These are phyloP conservation scores for Podosphaera fusca DNA, from an alignment of 2,329 filamentous ascomycete genomes.

Conservation along the genomic window DNA sequence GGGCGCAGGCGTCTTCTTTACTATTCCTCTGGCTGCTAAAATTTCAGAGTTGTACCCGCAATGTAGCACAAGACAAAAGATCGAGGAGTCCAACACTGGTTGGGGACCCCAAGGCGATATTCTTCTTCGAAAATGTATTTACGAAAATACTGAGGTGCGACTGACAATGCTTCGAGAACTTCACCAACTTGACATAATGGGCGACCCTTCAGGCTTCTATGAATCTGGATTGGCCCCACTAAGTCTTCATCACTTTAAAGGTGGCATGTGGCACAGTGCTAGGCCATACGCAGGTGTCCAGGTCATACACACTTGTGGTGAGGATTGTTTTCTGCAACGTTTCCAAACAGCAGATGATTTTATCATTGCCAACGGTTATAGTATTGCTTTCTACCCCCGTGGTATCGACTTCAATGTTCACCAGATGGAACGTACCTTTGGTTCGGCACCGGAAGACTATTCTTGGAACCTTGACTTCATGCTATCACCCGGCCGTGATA, in stretches of 20 bases:
- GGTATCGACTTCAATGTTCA: slow-evolving; percentile 14
- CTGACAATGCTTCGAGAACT: slow-evolving; percentile 13
- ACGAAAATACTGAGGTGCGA: slow-evolving; percentile 14
- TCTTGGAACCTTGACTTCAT: slow-evolving; percentile 22
- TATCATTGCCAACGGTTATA: slow-evolving; percentile 13
- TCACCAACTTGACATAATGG: slow-evolving; percentile 14
- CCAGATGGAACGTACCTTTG: slow-evolving; percentile 15
- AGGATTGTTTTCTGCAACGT: slow-evolving; percentile 15
- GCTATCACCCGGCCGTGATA: slow-evolving; percentile 26
- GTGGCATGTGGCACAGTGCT: slow-evolving; percentile 28
- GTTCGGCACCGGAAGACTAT: slow-evolving; percentile 11
- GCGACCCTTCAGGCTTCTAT: slow-evolving; percentile 15
- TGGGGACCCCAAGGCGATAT: slow-evolving; percentile 25
- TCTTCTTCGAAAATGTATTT: slow-evolving; percentile 14
- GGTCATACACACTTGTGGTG: slow-evolving; percentile 13
- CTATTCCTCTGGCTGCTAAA: slow-evolving; percentile 21
- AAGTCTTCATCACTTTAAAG: slow-evolving; percentile 17
- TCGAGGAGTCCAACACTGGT: slow-evolving; percentile 30
- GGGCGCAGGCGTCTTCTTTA: slow-evolving; percentile 15
- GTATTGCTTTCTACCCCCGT: slow-evolving; percentile 13
- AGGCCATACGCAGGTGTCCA: slow-evolving; percentile 11
- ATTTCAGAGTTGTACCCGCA: slow-evolving; percentile 23
- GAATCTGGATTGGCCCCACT: slow-evolving; percentile 12
- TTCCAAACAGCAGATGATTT: slow-evolving; percentile 14
- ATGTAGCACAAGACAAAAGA: slow-evolving; percentile 27